Evolutionary conservation across 306 rosid species (phyloP), one percentile per base, ranked within the genome.

Genomic region (Pyrus communis): DNA sequence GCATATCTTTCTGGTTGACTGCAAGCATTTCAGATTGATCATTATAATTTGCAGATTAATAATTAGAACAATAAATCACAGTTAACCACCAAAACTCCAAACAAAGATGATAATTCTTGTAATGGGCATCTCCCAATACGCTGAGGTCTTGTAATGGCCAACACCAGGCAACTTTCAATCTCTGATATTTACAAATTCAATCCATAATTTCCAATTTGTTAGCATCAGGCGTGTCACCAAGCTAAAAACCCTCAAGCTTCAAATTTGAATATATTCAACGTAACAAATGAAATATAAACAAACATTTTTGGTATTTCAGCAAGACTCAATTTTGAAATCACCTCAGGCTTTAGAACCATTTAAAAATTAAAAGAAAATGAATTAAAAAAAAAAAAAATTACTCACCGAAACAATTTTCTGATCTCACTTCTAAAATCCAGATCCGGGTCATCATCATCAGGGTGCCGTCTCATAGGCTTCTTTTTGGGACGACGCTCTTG

Each of bases 401-500:
- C 70, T 84, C 83, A 92, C 99, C 82, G 4, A 38, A 90, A 88
- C 92, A 95, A 81, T 58, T 78, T 28, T 86, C 97, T 84, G 87
- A 95, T 88, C 86, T 74, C 65, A 55, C 82, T 81, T 45, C 83
- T 63, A 73, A 91, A 88, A 67, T 69, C 58, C 42, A 51, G 91
- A 33, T 52, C 87, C 31, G 54, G 7, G 6, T 49, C 54, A 15
- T 83, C 93, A 2, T 86, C 96, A 73, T 91, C 89, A 11, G 78
- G 74, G 45, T 35, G 33, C 22, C 80, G 79, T 62, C 85, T 83
- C 46, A 62, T 45, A 63, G 89, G 87, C 73, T 82, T 90, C 78
- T 79, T 95, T 88, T 86, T 88, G 68, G 89, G 97, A 43, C 77
- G 91, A 30, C 77, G 82, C 49, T 84, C 89, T n/a, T 71, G 87